Evolutionary conservation across 805 yeast genomes (phyloP).

Genomic region (Metschnikowia lachancei): DNA sequence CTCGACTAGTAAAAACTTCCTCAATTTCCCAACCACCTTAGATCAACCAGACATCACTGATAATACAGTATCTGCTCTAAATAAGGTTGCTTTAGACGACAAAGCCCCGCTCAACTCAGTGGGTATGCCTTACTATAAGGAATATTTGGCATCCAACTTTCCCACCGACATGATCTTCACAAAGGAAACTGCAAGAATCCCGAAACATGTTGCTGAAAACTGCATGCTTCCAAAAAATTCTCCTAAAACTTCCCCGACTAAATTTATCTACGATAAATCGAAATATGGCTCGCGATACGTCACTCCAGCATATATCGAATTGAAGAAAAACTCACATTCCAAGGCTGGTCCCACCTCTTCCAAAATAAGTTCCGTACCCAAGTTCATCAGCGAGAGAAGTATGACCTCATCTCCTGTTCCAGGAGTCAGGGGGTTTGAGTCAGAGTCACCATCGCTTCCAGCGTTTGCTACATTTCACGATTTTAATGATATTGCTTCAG

Average conservation of each 20-base stretch:
- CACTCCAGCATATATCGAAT: slow-evolving; percentile 40
- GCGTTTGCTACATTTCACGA: slow-evolving; percentile 12
- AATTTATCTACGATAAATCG: slow-evolving; percentile 47
- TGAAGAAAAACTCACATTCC: slow-evolving; percentile 21
- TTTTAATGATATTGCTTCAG: slow-evolving; percentile 11
- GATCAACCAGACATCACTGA: slow-evolving; percentile 52
- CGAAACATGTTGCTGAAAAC: slow-evolving; percentile 48
- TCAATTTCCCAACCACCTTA: slow-evolving; percentile 39
- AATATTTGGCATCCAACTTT: slow-evolving; percentile 77
- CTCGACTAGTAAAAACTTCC: slow-evolving; percentile 31
- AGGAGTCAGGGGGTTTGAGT: background rate
- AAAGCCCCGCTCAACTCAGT: slow-evolving; percentile 61
- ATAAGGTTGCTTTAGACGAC: slow-evolving; percentile 34
- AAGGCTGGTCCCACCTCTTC: slow-evolving; percentile 15
- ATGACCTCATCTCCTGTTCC: slow-evolving; percentile 17
- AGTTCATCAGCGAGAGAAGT: slow-evolving; percentile 57
- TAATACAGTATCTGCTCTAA: slow-evolving; percentile 26
- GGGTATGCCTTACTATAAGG: slow-evolving; percentile 86
- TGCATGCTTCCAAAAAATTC: slow-evolving; percentile 1
- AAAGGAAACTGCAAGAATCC: slow-evolving; percentile 57
- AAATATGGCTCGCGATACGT: slow-evolving; percentile 59
- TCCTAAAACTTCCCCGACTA: slow-evolving; percentile 17
- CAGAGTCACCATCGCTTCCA: slow-evolving; percentile 14
- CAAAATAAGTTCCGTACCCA: slow-evolving; percentile 35
- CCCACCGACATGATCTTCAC: slow-evolving; percentile 61